These are phyloP conservation scores for Psidium friedrichsthalianum DNA, from an alignment of 345 rosid species.

Conservation along the genomic window DNA sequence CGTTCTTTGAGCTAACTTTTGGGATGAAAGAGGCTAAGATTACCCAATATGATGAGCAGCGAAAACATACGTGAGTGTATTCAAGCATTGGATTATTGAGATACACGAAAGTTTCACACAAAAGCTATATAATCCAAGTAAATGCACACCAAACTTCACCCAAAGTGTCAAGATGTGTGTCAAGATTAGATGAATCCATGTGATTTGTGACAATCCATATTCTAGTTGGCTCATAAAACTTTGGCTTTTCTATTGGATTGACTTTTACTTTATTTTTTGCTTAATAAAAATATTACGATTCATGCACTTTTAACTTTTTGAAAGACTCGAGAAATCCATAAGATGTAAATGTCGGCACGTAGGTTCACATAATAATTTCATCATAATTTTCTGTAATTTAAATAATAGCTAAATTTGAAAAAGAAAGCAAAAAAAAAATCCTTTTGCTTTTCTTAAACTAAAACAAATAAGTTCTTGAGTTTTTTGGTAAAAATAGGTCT, in stretches of 20 bases:
- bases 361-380: background rate
- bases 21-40: too few species aligned
- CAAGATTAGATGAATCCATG: background rate
- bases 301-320: background rate
- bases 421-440: background rate
- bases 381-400: background rate
- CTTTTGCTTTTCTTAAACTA: background rate
- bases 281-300: background rate
- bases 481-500: background rate
- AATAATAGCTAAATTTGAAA: background rate
- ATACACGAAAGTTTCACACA: background rate
- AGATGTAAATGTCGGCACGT: background rate
- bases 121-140: background rate
- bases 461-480: background rate
- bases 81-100: background rate
- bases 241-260: background rate
- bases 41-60: background rate
- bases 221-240: background rate
- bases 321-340: background rate
- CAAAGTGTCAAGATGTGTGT: background rate
- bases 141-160: background rate
- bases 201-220: background rate
- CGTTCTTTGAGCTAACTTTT: too few species aligned
- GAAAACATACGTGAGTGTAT: background rate
- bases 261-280: background rate